These are phyloP conservation scores for Ramaria sp. DNA, from an alignment of 768 basidiomycete species.

Conservation along the genomic window DNA sequence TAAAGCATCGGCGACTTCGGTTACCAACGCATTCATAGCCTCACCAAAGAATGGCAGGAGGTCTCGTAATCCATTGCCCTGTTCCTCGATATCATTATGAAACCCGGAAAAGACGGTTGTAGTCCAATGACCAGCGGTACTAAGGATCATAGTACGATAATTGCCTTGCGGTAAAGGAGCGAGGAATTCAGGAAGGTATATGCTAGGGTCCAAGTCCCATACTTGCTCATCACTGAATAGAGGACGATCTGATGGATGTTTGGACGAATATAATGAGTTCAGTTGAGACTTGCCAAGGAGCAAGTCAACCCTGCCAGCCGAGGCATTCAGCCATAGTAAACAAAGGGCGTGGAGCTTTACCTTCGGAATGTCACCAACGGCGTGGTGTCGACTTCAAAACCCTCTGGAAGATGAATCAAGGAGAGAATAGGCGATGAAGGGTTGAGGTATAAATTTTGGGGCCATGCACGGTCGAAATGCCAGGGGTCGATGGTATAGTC, in stretches of 20 bases:
- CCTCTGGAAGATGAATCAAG: constrained; percentile 32
- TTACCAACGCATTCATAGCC: constrained; percentile 49
- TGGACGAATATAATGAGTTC: constrained; percentile 28
- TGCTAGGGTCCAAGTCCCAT: constrained; percentile 43
- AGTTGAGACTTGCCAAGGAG: constrained; percentile 41
- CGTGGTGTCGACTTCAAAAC: constrained; percentile 45
- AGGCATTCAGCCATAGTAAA: background rate
- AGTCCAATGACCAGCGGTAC: constrained; percentile 65
- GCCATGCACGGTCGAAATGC: constrained; percentile 56
- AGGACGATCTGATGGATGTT: constrained; percentile 16
- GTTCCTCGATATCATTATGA: constrained; percentile 19
- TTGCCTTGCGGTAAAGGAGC: constrained; percentile 36
- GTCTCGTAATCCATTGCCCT: constrained; percentile 39
- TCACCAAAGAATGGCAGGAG: constrained; percentile 47
- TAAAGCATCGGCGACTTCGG: constrained; percentile 36
- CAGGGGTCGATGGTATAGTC: constrained; percentile 39
- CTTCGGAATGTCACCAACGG: constrained; percentile 55
- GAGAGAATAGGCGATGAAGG: constrained; percentile 40
- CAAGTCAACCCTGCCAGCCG: constrained; percentile 37
- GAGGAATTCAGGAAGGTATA: constrained; percentile 43
- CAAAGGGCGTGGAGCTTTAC: constrained; percentile 1
- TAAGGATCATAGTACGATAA: constrained; percentile 52
- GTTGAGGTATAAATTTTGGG: constrained; percentile 52
- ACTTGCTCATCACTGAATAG: constrained; percentile 47
- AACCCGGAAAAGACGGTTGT: constrained; percentile 39